These are phyloP conservation scores for Ganoderma leucocontextum DNA, from an alignment of 1,284 basidiomycete genomes.

Conservation along the genomic window DNA sequence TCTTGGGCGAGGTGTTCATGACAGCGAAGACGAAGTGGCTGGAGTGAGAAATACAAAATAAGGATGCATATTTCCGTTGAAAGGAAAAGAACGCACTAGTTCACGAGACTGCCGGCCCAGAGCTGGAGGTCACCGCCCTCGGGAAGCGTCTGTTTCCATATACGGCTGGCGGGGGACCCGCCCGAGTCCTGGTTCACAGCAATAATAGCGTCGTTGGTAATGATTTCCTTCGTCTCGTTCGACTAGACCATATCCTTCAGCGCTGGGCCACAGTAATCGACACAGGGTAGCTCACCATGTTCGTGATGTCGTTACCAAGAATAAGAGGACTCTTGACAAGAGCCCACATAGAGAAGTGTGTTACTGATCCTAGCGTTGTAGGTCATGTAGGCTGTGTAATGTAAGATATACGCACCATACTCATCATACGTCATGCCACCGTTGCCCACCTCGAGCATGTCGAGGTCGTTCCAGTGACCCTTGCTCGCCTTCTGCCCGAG, in stretches of 20 bases:
- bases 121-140: slow-evolving; percentile 44
- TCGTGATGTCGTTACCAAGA: slow-evolving; percentile 50
- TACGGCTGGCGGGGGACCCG: slow-evolving; percentile 41
- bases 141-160: slow-evolving; percentile 41
- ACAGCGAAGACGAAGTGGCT: slow-evolving; percentile 46
- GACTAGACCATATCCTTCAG: slow-evolving; percentile 30
- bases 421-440: slow-evolving; percentile 53
- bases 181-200: slow-evolving; percentile 45
- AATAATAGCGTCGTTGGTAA: slow-evolving; percentile 48
- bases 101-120: slow-evolving; percentile 43
- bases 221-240: slow-evolving; percentile 44
- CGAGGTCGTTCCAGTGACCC: slow-evolving; percentile 53
- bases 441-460: slow-evolving; percentile 54
- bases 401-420: slow-evolving; percentile 40
- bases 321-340: slow-evolving; percentile 52
- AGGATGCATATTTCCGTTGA: not conserved
- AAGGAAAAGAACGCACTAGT: slow-evolving; percentile 37
- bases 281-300: slow-evolving; percentile 39
- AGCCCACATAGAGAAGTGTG: slow-evolving; percentile 55
- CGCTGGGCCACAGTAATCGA: not conserved
- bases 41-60: not conserved
- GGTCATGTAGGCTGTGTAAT: not conserved
- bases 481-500: slow-evolving; percentile 49
- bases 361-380: slow-evolving; percentile 33
- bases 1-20: slow-evolving; percentile 46